These are phyloP conservation scores for Lactarius tabidus DNA, from an alignment of 768 basidiomycete genomes.

Conservation along the genomic window DNA sequence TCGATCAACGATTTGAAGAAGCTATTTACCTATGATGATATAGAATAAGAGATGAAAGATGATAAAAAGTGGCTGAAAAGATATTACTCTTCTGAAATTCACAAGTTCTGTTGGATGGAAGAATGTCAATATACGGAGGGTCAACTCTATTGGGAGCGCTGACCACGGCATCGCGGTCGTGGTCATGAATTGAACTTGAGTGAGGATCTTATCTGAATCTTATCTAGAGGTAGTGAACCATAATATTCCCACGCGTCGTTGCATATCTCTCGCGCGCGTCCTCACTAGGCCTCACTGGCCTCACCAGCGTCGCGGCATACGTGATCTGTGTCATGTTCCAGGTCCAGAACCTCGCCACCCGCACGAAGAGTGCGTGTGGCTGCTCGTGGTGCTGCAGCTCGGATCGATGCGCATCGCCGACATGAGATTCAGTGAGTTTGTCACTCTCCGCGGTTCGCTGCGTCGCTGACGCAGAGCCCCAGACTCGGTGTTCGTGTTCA, in stretches of 20 bases:
- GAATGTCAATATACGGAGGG: slow-evolving; percentile 8
- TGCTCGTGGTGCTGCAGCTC: slow-evolving; percentile 14
- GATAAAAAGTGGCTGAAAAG: neutral
- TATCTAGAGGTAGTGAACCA: slow-evolving; percentile 1
- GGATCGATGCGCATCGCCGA: slow-evolving; percentile 10
- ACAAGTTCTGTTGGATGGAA: slow-evolving; percentile 8
- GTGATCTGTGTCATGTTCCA: slow-evolving; percentile 32
- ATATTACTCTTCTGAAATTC: slow-evolving; percentile 7
- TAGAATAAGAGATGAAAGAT: neutral
- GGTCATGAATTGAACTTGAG: too few relatives aligned
- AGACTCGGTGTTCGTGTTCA: slow-evolving; percentile 74
- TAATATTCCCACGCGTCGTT: slow-evolving; percentile 38
- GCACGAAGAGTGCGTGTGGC: neutral
- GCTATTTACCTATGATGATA: slow-evolving; percentile 7
- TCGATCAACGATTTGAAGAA: slow-evolving; percentile 19
- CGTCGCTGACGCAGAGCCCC: slow-evolving; percentile 21
- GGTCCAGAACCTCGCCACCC: slow-evolving; percentile 16
- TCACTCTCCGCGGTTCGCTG: neutral
- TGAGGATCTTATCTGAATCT: slow-evolving; percentile 12
- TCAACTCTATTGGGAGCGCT: slow-evolving; percentile 13
- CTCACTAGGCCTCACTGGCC: too few relatives aligned
- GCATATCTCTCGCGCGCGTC: slow-evolving; percentile 34
- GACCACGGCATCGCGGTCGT: neutral
- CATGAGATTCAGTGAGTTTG: slow-evolving; percentile 16
- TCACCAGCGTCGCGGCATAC: slow-evolving; percentile 29